phyloP scores from a whole-genome alignment of 129 eudicot species.

The Helichrysum umbraculigerum region DNA sequence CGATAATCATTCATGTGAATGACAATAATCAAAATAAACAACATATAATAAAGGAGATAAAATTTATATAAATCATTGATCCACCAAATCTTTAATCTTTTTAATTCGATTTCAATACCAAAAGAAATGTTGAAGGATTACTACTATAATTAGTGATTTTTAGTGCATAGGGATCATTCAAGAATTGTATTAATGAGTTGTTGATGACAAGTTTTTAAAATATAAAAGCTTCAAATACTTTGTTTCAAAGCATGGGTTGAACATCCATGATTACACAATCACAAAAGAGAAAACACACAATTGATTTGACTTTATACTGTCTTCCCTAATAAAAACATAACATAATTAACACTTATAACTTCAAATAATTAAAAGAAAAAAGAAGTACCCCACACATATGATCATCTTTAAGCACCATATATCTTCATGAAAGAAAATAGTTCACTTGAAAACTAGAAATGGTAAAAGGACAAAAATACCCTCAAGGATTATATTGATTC shows the following conservation, averaged over 20 bases:
- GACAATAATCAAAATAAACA: too few species aligned
- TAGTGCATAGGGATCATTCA: conserved; percentile 2
- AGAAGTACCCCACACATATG: conserved; percentile 23
- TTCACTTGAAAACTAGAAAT: conserved; percentile 16
- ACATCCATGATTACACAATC: conserved; percentile 26
- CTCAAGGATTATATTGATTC: conserved; percentile 48
- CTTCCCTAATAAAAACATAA: conserved; percentile 34
- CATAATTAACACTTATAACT: conserved; percentile 36
- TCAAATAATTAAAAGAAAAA: not conserved
- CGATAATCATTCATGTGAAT: too few species aligned
- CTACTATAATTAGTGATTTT: not conserved
- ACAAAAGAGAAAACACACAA: conserved; percentile 33
- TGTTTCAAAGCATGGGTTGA: conserved; percentile 29
- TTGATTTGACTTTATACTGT: conserved; percentile 27
- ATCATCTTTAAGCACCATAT: conserved; percentile 30
- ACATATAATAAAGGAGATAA: too few species aligned
- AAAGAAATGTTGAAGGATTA: not conserved
- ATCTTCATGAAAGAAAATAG: conserved; percentile 27
- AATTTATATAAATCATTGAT: too few species aligned
- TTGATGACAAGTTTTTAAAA: not conserved
- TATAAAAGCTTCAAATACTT: conserved; percentile 8
- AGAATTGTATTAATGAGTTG: not conserved
- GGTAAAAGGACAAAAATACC: conserved; percentile 21
- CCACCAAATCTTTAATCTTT: too few species aligned
- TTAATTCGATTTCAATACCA: too few species aligned